Evolutionary conservation across 202 grass and related monocot species (phyloP), one percentile per base, ranked within the genome.

Genomic region (Eragrostis tef): DNA sequence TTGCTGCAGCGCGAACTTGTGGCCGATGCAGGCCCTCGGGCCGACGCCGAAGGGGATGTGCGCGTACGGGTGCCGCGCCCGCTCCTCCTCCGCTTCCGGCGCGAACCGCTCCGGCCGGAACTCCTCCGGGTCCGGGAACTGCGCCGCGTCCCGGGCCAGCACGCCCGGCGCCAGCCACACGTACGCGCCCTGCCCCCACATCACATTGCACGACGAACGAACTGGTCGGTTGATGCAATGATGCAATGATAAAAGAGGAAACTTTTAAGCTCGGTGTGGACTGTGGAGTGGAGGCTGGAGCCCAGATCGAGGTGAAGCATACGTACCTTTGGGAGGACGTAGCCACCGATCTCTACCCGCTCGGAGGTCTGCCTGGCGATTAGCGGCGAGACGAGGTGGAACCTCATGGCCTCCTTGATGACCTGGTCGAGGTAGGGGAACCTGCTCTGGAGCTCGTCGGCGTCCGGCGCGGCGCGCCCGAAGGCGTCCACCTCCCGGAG

Each of bases 11-110:
- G 95, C 92, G 83, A 98, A 98, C 67, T 82, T 90, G 82, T 93
- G 90, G 3, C 92, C 95, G 45, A 98, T 74, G 95, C 95, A 98
- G 66, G 82, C 85, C 71, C 92, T 82, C 11, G 92, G 92, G 0
- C 92, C 95, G 11, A 93, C 89, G 60, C 95, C 95, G 67, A 98
- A 98, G 1, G 95, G 95, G 51, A 94, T 98, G 88, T 93, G 90
- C 36, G 95, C 90, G 67, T 98, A 98, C 17, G 92, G 90, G 64
- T 98, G 95, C 42, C 92, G 76, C 54, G 50, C 54, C 29, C 83
- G 77, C 82, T 94, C 92, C 82, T 98, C 95, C 42, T 80, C 82
- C 45, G 82, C 83, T 14, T 72, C 85, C 53, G 86, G 64, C 15
- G 93, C 75, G 84, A 98, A 98, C 86, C 95, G 61, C 81, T 98